Conservation (phyloP, 108 stramenopile species). For the Stephanodiscus minutulus region DNA sequence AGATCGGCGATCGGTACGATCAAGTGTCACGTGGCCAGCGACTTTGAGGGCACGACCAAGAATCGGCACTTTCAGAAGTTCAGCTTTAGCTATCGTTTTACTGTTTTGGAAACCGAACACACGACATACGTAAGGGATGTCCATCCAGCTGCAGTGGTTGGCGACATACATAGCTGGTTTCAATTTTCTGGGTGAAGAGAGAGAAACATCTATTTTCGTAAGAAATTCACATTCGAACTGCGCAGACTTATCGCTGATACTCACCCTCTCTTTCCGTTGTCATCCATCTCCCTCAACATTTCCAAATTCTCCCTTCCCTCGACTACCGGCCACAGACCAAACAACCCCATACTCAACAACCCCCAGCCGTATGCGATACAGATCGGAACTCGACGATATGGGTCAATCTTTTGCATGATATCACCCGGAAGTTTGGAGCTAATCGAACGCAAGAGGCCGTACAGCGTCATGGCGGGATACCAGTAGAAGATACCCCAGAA, state of each 20-base stretch:
- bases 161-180: conserved; percentile 59
- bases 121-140: conserved; percentile 50
- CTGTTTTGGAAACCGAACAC: conserved; percentile 52
- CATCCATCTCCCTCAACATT: conserved; percentile 32
- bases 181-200: conserved; percentile 32
- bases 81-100: conserved; percentile 60
- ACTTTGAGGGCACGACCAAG: conserved; percentile 51
- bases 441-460: conserved; percentile 23
- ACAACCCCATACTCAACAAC: conserved; percentile 29
- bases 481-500: conserved; percentile 48
- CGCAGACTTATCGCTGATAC: not conserved
- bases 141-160: conserved; percentile 68
- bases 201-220: not conserved
- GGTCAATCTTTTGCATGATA: conserved; percentile 48
- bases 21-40: conserved; percentile 50
- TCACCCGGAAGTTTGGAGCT: conserved; percentile 43
- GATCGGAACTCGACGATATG: conserved; percentile 48
- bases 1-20: conserved; percentile 49
- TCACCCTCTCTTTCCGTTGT: conserved; percentile 52
- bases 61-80: conserved; percentile 60
- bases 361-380: conserved; percentile 45
- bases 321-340: conserved; percentile 43
- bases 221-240: conserved; percentile 2
- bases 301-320: conserved; percentile 53
- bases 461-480: conserved; percentile 46